phyloP scores from a whole-genome alignment of 768 basidiomycete genomes.

The Lactifluus echinatus region DNA sequence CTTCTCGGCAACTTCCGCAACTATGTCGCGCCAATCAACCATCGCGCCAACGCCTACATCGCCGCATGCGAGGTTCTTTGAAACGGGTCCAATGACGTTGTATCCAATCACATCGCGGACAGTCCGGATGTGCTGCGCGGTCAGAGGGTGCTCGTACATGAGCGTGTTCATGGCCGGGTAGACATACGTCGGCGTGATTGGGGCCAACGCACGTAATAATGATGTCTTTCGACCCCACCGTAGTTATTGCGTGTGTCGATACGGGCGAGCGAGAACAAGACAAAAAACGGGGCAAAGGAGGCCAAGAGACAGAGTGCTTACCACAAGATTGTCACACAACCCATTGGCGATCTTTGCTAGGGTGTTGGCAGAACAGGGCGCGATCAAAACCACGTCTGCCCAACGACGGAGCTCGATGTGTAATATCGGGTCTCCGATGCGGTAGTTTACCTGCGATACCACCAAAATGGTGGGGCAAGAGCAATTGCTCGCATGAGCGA shows the following conservation, averaged over 20 bases:
- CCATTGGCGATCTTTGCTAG: slow-evolving; percentile 89
- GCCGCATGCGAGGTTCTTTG: slow-evolving; percentile 84
- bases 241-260: not conserved
- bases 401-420: slow-evolving; percentile 93
- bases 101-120: slow-evolving; percentile 74
- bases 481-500: not conserved
- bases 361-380: slow-evolving; percentile 96
- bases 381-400: slow-evolving; percentile 93
- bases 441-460: slow-evolving; percentile 51
- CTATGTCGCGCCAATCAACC: slow-evolving; percentile 93
- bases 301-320: slow-evolving; percentile 26
- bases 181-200: slow-evolving; percentile 77
- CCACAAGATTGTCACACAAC: slow-evolving; percentile 84
- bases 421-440: slow-evolving; percentile 84
- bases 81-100: slow-evolving; percentile 76
- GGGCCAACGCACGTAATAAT: slow-evolving; percentile 74
- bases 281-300: not conserved
- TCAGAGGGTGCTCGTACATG: slow-evolving; percentile 95
- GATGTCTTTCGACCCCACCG: slow-evolving; percentile 42
- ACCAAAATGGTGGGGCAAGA: not conserved
- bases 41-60: slow-evolving; percentile 93
- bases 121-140: slow-evolving; percentile 69
- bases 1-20: slow-evolving; percentile 54
- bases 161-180: slow-evolving; percentile 99
- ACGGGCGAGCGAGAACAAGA: not conserved